These are phyloP conservation scores for Cafeteria roenbergensis DNA, from an alignment of 108 stramenopile genomes.

Conservation along the genomic window DNA sequence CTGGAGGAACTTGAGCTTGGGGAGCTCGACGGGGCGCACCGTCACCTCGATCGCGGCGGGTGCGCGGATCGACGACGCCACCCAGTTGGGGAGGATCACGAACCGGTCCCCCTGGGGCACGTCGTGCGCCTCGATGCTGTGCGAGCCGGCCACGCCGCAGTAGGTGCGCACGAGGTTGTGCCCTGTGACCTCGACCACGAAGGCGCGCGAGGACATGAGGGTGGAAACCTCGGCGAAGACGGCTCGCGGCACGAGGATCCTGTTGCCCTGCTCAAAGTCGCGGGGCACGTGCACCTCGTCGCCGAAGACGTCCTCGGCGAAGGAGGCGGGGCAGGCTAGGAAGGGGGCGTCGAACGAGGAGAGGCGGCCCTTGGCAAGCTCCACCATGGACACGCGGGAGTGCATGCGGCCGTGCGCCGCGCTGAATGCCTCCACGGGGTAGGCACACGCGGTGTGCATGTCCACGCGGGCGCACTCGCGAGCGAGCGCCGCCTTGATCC, in stretches of 20 bases:
- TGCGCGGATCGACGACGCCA: not conserved
- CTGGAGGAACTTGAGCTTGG: not conserved
- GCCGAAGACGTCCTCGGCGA: not conserved
- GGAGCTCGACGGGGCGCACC: not conserved
- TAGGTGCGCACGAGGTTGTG: not conserved
- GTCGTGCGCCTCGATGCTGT: not conserved
- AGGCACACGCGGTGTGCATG: not conserved
- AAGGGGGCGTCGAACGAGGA: not conserved
- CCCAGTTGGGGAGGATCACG: not conserved
- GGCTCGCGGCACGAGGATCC: not conserved
- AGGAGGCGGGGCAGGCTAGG: not conserved
- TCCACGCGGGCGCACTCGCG: not conserved
- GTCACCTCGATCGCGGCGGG: not conserved
- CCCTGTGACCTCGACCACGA: not conserved
- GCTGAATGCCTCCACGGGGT: not conserved
- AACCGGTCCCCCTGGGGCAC: not conserved
- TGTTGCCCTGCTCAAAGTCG: not conserved
- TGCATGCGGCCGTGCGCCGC: too few species aligned
- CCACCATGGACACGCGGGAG: too few species aligned
- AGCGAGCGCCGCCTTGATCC: not conserved
- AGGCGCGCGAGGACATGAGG: not conserved
- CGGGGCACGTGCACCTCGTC: not conserved
- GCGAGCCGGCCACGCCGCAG: not conserved
- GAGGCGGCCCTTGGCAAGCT: too few species aligned
- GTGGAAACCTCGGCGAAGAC: not conserved